These are phyloP conservation scores for Arxiozyma slooffiae DNA, from an alignment of 1,139 yeast genomes.

Conservation along the genomic window DNA sequence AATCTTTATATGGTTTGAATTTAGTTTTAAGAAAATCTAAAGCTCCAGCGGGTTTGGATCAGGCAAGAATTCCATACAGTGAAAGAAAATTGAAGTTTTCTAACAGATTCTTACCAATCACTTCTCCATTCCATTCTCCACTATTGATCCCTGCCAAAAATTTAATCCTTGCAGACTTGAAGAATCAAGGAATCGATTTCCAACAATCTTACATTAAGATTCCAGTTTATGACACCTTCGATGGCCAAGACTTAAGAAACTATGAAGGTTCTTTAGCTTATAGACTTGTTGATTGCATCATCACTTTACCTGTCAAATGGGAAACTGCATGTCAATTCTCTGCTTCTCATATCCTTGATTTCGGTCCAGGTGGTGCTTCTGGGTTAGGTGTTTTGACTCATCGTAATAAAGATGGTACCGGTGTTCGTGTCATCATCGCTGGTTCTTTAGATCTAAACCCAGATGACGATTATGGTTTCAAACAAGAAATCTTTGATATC, in stretches of 20 bases:
- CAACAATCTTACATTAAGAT: constrained; percentile 49
- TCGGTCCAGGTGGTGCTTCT: constrained; percentile 98
- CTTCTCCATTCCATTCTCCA: constrained; percentile 95
- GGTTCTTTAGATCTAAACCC: constrained; percentile 70
- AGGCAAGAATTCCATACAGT: constrained; percentile 84
- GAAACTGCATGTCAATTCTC: constrained; percentile 73
- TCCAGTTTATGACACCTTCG: constrained; percentile 86
- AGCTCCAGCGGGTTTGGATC: constrained; percentile 91
- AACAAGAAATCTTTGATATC: constrained; percentile 83
- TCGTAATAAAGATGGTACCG: constrained; percentile 97
- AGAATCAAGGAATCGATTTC: constrained; percentile 48
- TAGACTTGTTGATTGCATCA: constrained; percentile 71
- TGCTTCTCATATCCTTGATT: constrained; percentile 84
- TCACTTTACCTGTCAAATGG: constrained; percentile 90
- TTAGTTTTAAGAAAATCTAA: constrained; percentile 85
- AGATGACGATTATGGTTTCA: constrained; percentile 80
- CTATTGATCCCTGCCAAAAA: constrained; percentile 65
- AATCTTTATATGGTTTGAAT: constrained; percentile 93
- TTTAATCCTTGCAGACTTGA: constrained; percentile 56
- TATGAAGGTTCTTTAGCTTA: constrained; percentile 44
- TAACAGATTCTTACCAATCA: constrained; percentile 87
- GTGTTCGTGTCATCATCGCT: constrained; percentile 86
- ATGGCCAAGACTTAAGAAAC: constrained; percentile 68
- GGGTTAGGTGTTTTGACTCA: constrained; percentile 95
- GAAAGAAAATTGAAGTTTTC: constrained; percentile 90